Conservation (phyloP, 2,329 filamentous ascomycete species). For the Mollisiaceae sp. region DNA sequence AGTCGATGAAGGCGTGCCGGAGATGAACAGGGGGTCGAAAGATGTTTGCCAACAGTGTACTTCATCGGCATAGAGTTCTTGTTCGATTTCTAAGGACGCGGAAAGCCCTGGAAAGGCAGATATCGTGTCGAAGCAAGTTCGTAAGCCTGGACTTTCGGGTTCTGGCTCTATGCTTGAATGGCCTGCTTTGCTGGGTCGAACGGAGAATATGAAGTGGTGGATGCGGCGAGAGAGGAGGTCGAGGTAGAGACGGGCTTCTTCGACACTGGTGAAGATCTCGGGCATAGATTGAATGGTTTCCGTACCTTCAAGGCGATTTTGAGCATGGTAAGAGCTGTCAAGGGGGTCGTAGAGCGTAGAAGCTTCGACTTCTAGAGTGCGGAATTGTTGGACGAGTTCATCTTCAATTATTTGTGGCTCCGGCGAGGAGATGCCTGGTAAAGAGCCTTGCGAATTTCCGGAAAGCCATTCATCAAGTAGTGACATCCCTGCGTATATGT, state of each 20-base stretch:
- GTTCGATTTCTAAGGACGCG: background rate
- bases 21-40: background rate
- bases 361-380: slow-evolving; percentile 12
- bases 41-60: background rate
- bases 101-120: background rate
- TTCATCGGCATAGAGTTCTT: background rate
- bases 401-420: slow-evolving; percentile 9
- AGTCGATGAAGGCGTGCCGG: background rate
- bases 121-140: background rate
- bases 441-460: background rate
- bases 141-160: background rate
- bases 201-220: slow-evolving; percentile 9
- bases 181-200: background rate
- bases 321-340: background rate
- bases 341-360: slow-evolving; percentile 9
- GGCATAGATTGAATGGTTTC: slow-evolving; percentile 13
- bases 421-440: background rate
- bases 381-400: slow-evolving; percentile 17
- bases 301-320: background rate
- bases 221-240: slow-evolving; percentile 14
- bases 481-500: slow-evolving; percentile 9
- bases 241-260: slow-evolving; percentile 15
- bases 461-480: slow-evolving; percentile 19
- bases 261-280: background rate
- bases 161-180: background rate